Conservation (phyloP, 2,329 filamentous ascomycete species). For the Colletotrichum spaethianum region DNA sequence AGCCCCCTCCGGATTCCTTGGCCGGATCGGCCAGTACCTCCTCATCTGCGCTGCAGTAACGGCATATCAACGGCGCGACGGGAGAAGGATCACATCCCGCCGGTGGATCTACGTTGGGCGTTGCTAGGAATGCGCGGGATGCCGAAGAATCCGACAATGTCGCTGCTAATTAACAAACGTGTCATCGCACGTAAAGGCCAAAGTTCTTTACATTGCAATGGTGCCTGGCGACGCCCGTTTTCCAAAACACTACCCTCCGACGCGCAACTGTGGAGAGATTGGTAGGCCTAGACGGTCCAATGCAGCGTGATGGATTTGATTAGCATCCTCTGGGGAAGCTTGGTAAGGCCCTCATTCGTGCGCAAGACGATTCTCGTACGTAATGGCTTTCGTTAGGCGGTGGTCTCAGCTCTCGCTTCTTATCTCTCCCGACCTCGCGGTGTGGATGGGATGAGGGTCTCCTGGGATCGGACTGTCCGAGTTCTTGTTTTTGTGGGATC, state of each 20-base stretch:
- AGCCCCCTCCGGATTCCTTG: slow-evolving; percentile 17
- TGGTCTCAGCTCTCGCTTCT: slow-evolving; percentile 40
- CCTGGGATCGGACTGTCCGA: slow-evolving; percentile 32
- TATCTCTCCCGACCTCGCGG: slow-evolving; percentile 29
- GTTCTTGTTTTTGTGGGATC: background rate
- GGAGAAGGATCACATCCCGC: background rate
- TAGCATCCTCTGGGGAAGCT: slow-evolving; percentile 39
- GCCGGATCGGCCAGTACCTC: background rate
- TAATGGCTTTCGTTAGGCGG: slow-evolving; percentile 33
- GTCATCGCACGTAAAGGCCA: slow-evolving; percentile 1
- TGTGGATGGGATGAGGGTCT: slow-evolving; percentile 21
- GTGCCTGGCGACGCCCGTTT: background rate
- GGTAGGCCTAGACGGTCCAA: slow-evolving; percentile 19
- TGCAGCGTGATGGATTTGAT: slow-evolving; percentile 25
- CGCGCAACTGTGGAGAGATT: slow-evolving; percentile 15
- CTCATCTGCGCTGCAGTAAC: background rate
- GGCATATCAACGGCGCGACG: background rate
- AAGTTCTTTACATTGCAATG: slow-evolving; percentile 1
- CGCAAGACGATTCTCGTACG: slow-evolving; percentile 35
- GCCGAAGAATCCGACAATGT: background rate
- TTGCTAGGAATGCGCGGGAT: background rate
- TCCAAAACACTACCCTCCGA: background rate
- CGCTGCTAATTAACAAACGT: slow-evolving; percentile 4
- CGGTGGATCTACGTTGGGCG: background rate
- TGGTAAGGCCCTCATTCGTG: slow-evolving; percentile 21